Evolutionary conservation across 148 eudicot genomes (phyloP).

Genomic region (Euryodendron excelsum): DNA sequence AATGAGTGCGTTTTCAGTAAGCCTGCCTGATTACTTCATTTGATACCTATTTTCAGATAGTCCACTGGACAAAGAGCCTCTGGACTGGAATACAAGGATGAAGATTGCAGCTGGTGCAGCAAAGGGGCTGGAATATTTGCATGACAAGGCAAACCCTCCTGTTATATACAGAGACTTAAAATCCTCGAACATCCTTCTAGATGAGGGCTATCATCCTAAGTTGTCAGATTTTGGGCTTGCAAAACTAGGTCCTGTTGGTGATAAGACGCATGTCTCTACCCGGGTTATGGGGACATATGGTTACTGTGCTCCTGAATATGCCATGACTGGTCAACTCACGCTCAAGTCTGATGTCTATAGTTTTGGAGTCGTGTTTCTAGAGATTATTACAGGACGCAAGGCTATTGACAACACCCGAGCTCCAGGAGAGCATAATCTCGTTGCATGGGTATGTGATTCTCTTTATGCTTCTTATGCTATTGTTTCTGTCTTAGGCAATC

Average conservation of each 20-base stretch:
- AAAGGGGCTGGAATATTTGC: constrained; percentile 91
- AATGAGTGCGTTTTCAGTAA: not conserved
- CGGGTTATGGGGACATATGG: constrained; percentile 99
- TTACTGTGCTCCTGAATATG: constrained; percentile 98
- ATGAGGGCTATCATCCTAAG: constrained; percentile 85
- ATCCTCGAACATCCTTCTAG: constrained; percentile 94
- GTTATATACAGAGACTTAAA: constrained; percentile 94
- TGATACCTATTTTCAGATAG: constrained; percentile 44
- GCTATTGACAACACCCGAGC: constrained; percentile 78
- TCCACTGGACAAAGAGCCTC: constrained; percentile 80
- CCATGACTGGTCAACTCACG: constrained; percentile 99
- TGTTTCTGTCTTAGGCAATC: constrained; percentile 15
- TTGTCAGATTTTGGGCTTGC: constrained; percentile 97
- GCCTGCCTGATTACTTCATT: constrained; percentile 13
- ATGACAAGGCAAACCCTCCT: constrained; percentile 96
- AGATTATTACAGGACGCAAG: constrained; percentile 92
- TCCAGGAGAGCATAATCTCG: constrained; percentile 94
- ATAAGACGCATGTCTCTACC: constrained; percentile 97
- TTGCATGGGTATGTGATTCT: constrained; percentile 79
- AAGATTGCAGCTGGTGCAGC: constrained; percentile 99
- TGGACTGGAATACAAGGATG: constrained; percentile 99
- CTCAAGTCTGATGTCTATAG: constrained; percentile 96
- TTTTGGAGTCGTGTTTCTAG: constrained; percentile 96
- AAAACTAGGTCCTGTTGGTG: constrained; percentile 95
- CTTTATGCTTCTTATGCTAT: not conserved